Evolutionary conservation across 768 basidiomycete genomes (phyloP), one percentile per base, ranked within the genome.

Genomic region (Leccinum fibrillosum): DNA sequence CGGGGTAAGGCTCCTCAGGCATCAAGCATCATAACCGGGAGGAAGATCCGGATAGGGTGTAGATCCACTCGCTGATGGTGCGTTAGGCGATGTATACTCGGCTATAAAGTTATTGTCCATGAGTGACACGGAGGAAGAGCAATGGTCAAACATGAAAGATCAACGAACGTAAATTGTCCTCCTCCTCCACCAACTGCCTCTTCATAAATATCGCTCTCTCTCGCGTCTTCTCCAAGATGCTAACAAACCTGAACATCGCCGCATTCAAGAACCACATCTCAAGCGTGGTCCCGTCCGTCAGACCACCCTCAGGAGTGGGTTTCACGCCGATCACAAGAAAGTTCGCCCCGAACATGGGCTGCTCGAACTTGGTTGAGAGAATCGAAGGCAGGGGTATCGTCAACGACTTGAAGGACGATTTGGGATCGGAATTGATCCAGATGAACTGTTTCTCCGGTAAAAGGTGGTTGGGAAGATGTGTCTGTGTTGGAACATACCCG

Each of bases 151-250:
- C 19, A 8, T 21, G 48, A 55, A 44, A 62, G 49, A 39, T 50
- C 37, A 72, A 74, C 71, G 9, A 59, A 72, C 71, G 72, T 48
- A 72, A 30, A 56, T 66, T 51, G 23, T 72, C 71, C 15, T 74
- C 73, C 11, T 72, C 73, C n/a, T 71, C 71, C 45, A 73, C 54
- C 19, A 59, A 61, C 69, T 85, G 84, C 49, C 88, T 76, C 68
- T 77, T 85, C 89, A 90, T 90, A 64, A 86, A 89, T 52, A 90
- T 82, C 15, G 84, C 84, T 49, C 82, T 76, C 74, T 92, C 89
- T 52, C 90, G 81, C 34, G 88, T 83, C 78, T 92, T 92, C 74
- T 90, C 89, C 53, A 93, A 72, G 25, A 83, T 70, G 50, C 80
- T 82, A 37, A 86, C 83, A 64, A 93, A 93, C 67, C 84, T 78